Evolutionary conservation across 2,329 filamentous ascomycete genomes (phyloP), one percentile per base, ranked within the genome.

Genomic region (Acarospora socialis): DNA sequence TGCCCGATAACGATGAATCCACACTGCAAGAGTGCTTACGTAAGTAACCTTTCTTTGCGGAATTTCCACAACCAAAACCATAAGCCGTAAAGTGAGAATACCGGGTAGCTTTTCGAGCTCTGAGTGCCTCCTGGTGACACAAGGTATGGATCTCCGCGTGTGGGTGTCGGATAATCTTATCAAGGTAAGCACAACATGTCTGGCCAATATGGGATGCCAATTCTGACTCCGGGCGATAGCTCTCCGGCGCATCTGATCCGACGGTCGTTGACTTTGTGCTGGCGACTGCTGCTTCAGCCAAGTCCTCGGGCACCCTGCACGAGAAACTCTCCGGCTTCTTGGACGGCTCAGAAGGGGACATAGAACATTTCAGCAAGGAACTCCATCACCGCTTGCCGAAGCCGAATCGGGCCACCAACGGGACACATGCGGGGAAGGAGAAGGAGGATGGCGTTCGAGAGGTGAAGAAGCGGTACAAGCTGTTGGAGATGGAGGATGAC

Each of bases 231-330:
- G 55, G 68, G 34, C 56, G 66, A 42, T 61, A 59, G 35, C 56
- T 71, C 30, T 63, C 66, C 21, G 67, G 66, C 39, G 67, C 61
- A 28, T 68, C 66, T 22, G 68, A 71, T 38, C 54, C 61, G 21
- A 69, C 68, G 31, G 56, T 68, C 30, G 52, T 71, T 38, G 68
- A 72, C 50, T 72, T 70, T 42, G 59, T 72, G 15, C 58, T 68
- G 33, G 63, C 65, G 25, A 68, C 66, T 10, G 66, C 68, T 7
- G 54, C 53, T 42, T 57, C 59, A 14, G 59, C 62, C 25, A 67
- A 65, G 43, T 66, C 63, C 2, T 47, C 58, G 5, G 48, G 49
- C 4, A 51, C 59, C 16, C 51, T 72, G 21, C 52, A 60, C 40
- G 64, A 66, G 40, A 68, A 68, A 42, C 58, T 72, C 5, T 51